phyloP scores from a whole-genome alignment of 225 moss, liverwort and hornwort genomes.

The Asterella californica region DNA sequence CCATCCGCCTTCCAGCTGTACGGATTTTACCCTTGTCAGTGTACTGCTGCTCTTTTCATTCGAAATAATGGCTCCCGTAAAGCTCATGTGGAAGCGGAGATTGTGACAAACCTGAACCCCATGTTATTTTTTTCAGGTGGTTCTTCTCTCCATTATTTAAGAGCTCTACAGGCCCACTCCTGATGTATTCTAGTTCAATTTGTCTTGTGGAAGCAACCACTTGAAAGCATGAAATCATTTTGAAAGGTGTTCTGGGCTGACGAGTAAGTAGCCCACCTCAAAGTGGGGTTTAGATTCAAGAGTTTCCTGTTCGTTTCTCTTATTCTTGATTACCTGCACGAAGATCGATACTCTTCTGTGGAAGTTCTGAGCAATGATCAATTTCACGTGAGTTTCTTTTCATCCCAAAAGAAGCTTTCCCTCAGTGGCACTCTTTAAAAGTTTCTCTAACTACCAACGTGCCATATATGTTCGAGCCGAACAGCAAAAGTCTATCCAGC shows the following conservation, averaged over 20 bases:
- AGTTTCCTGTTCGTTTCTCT: constrained; percentile 12
- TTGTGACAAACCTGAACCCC: constrained; percentile 26
- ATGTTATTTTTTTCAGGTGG: constrained; percentile 31
- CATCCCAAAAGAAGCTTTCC: constrained; percentile 5
- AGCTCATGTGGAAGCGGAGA: constrained; percentile 18
- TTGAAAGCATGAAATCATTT: constrained; percentile 29
- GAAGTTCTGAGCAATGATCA: constrained; percentile 6
- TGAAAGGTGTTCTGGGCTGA: constrained; percentile 23
- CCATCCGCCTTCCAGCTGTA: constrained; percentile 18
- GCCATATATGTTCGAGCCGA: not conserved
- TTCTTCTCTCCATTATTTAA: constrained; percentile 33
- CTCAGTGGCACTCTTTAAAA: not conserved
- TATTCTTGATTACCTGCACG: constrained; percentile 6
- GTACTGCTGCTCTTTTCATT: constrained; percentile 22
- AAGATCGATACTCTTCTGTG: constrained; percentile 6
- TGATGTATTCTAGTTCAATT: constrained; percentile 32
- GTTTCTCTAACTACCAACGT: not conserved
- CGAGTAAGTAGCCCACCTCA: constrained; percentile 6
- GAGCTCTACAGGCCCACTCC: constrained; percentile 30
- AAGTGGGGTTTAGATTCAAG: constrained; percentile 9
- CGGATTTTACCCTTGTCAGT: too few relatives aligned
- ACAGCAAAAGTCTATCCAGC: not conserved
- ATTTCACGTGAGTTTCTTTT: constrained; percentile 18
- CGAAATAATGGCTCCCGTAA: constrained; percentile 26
- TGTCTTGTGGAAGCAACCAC: constrained; percentile 36